Evolutionary conservation across 2,329 filamentous ascomycete genomes (phyloP).

Genomic region (Fusarium sp.): DNA sequence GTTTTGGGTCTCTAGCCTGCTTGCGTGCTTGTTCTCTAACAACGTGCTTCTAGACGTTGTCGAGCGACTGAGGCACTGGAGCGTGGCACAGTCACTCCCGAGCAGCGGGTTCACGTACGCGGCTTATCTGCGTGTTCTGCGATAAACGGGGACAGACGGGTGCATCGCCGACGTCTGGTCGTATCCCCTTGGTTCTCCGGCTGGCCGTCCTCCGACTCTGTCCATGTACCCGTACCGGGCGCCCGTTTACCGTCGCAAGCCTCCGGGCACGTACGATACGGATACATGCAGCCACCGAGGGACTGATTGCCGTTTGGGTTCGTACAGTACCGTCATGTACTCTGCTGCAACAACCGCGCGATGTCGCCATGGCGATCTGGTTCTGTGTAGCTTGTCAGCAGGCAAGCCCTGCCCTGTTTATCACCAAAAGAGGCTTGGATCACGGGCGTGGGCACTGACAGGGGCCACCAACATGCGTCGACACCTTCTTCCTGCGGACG

Average conservation of each 20-base stretch:
- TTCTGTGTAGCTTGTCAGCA: slow-evolving; percentile 20
- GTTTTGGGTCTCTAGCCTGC: background rate
- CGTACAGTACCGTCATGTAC: slow-evolving; percentile 22
- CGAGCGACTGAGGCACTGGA: slow-evolving; percentile 26
- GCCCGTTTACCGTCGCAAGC: slow-evolving; percentile 37
- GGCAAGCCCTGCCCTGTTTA: slow-evolving; percentile 31
- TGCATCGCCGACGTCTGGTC: slow-evolving; percentile 13
- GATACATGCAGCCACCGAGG: slow-evolving; percentile 28
- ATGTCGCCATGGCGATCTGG: slow-evolving; percentile 34
- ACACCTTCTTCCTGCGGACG: slow-evolving; percentile 6
- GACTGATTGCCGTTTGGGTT: slow-evolving; percentile 27
- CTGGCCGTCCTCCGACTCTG: slow-evolving; percentile 33
- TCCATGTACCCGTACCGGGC: slow-evolving; percentile 7
- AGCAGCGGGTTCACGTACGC: slow-evolving; percentile 3
- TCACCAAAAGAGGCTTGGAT: slow-evolving; percentile 37
- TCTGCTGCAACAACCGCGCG: slow-evolving; percentile 35
- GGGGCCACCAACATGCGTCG: slow-evolving; percentile 19
- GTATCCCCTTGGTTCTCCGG: slow-evolving; percentile 23
- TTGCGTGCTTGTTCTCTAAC: slow-evolving; percentile 34
- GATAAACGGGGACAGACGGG: background rate
- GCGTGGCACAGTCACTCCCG: slow-evolving; percentile 18
- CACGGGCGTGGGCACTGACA: slow-evolving; percentile 26
- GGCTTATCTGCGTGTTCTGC: slow-evolving; percentile 2
- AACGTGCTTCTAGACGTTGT: slow-evolving; percentile 19
- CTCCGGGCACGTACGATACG: slow-evolving; percentile 45